These are phyloP conservation scores for Candida sanyaensis DNA, from an alignment of 1,139 yeast genomes.

Conservation along the genomic window DNA sequence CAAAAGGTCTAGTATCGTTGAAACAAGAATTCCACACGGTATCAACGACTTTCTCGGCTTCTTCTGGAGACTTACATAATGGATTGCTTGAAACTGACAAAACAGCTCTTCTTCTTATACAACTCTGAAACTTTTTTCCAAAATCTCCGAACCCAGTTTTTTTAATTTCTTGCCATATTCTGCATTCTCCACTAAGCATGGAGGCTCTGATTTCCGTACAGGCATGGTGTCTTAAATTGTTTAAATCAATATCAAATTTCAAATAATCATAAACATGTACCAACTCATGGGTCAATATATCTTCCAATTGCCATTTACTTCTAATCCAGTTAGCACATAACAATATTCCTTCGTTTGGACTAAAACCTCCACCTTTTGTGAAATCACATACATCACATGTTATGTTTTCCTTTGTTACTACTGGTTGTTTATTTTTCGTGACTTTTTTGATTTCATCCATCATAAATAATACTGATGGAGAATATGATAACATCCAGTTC, in stretches of 20 bases:
- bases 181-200: conserved; percentile 91
- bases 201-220: conserved; percentile 96
- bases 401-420: conserved; percentile 45
- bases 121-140: conserved; percentile 83
- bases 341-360: conserved; percentile 84
- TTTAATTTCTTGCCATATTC: conserved; percentile 82
- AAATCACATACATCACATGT: conserved; percentile 86
- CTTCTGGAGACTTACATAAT: conserved; percentile 64
- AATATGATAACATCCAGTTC: conserved; percentile 76
- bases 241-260: conserved; percentile 83
- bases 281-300: conserved; percentile 87
- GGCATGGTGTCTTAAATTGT: conserved; percentile 87
- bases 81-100: conserved; percentile 88
- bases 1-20: conserved; percentile 94
- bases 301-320: conserved; percentile 83
- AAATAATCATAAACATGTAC: conserved; percentile 92
- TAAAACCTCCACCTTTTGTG: conserved; percentile 89
- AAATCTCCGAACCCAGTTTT: conserved; percentile 63
- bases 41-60: conserved; percentile 79
- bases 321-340: conserved; percentile 84
- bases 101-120: conserved; percentile 86
- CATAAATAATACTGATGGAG: conserved; percentile 90
- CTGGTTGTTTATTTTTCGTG: conserved; percentile 47
- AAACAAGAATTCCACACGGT: conserved; percentile 94
- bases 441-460: conserved; percentile 75